These are phyloP conservation scores for Jatropha multifida DNA, from an alignment of 441 rosid genomes.

Conservation along the genomic window DNA sequence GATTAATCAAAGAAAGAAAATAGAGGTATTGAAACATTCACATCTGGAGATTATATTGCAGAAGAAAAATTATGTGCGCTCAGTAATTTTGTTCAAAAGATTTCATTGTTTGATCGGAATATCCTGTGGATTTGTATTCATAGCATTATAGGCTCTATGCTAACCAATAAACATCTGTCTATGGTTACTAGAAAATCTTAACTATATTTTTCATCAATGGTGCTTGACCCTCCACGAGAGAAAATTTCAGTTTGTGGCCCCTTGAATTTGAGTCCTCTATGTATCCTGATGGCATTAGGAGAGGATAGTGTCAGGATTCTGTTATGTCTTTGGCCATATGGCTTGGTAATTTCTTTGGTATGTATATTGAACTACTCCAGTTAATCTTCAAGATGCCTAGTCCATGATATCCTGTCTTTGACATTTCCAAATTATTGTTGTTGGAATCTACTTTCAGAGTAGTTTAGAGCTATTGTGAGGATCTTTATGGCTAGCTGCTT, in stretches of 20 bases:
- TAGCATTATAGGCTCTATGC: neutral
- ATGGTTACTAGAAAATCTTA: neutral
- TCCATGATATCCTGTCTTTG: neutral
- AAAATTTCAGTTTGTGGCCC: neutral
- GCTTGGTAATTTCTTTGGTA: neutral
- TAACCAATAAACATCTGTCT: neutral
- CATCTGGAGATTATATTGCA: neutral
- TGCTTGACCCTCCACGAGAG: neutral
- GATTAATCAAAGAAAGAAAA: neutral
- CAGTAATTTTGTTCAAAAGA: neutral
- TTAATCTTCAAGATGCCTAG: neutral
- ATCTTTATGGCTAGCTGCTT: neutral
- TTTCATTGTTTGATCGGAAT: neutral
- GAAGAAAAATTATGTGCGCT: neutral
- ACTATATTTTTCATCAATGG: neutral
- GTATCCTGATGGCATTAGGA: slow-evolving; percentile 2
- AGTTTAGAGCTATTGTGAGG: neutral
- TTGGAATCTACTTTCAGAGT: neutral
- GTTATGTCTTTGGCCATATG: too few relatives aligned
- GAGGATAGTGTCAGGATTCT: neutral
- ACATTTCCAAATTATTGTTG: neutral
- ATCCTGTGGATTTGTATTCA: neutral
- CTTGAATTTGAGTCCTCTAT: neutral
- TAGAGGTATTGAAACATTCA: neutral
- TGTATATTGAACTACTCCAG: neutral